These are phyloP conservation scores for Trichopus zeylanicus DNA, from an alignment of 116 monocot species.

Conservation along the genomic window DNA sequence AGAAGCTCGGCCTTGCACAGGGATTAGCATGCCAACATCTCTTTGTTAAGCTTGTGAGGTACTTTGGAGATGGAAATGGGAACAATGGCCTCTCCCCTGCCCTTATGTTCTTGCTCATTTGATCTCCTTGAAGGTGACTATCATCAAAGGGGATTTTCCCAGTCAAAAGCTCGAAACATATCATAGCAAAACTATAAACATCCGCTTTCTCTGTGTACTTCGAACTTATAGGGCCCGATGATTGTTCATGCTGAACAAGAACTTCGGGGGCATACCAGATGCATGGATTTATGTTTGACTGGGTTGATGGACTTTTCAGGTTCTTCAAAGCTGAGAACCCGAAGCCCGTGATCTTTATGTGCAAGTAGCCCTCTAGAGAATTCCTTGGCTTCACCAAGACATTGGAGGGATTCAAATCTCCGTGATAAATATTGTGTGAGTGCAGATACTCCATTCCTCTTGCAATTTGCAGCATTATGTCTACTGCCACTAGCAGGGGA, in stretches of 20 bases:
- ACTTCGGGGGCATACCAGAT: constrained; percentile 71
- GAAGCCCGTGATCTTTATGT: constrained; percentile 38
- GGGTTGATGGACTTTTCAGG: constrained; percentile 1
- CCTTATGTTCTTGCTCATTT: constrained; percentile 45
- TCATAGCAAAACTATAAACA: constrained; percentile 75
- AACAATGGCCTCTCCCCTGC: constrained; percentile 61
- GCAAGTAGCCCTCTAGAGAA: constrained; percentile 35
- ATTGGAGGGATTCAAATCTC: constrained; percentile 57
- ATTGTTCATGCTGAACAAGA: constrained; percentile 28
- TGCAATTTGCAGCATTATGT: constrained; percentile 66
- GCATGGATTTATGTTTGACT: constrained; percentile 14
- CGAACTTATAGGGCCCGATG: constrained; percentile 1
- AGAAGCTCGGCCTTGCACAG: constrained; percentile 39
- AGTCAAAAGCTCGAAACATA: constrained; percentile 63
- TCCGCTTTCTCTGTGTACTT: constrained; percentile 63
- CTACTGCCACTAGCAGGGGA: constrained; percentile 40
- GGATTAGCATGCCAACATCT: constrained; percentile 60
- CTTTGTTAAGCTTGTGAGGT: constrained; percentile 42
- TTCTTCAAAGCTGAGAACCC: constrained; percentile 18
- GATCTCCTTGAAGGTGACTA: constrained; percentile 46
- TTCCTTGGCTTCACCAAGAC: constrained; percentile 31
- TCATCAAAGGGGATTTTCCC: constrained; percentile 76
- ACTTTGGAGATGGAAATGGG: constrained; percentile 41
- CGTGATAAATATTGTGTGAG: constrained; percentile 46
- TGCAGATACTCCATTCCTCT: constrained; percentile 78